These are phyloP conservation scores for Acacia crassicarpa DNA, from an alignment of 306 rosid genomes.

Conservation along the genomic window DNA sequence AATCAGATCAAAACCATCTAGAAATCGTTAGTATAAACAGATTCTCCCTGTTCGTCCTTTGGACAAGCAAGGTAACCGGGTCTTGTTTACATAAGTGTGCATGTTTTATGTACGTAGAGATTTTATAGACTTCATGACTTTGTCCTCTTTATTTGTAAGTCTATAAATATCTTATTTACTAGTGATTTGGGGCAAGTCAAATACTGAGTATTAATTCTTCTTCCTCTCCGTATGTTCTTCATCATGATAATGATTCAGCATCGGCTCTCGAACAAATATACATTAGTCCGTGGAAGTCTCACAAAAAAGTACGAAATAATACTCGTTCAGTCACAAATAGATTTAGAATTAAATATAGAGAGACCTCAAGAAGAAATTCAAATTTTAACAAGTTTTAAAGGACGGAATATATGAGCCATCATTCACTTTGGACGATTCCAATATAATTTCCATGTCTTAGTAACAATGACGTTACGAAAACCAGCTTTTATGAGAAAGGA, in stretches of 20 bases:
- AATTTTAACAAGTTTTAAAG: no score
- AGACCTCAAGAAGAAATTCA: no score
- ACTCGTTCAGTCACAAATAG: no score
- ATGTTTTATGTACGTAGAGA: not conserved
- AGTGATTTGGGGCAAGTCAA: not conserved
- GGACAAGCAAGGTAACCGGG: no score
- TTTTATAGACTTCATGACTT: not conserved
- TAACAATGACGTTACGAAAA: not conserved
- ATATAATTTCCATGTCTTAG: not conserved
- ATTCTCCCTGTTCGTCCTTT: no score
- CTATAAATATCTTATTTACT: not conserved
- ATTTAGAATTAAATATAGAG: no score
- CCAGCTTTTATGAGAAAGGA: no score
- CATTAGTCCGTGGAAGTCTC: no score
- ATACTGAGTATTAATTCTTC: not conserved
- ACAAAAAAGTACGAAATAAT: no score
- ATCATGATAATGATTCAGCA: not conserved
- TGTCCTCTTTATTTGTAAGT: not conserved
- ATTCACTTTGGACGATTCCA: no score
- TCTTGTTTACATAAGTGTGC: not conserved
- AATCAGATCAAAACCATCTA: no score
- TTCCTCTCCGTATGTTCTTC: not conserved
- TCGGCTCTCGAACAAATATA: not conserved
- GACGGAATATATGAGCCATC: not conserved
- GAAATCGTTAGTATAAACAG: no score